phyloP scores from a whole-genome alignment of 805 yeast genomes.

The Saturnispora mendoncae region DNA sequence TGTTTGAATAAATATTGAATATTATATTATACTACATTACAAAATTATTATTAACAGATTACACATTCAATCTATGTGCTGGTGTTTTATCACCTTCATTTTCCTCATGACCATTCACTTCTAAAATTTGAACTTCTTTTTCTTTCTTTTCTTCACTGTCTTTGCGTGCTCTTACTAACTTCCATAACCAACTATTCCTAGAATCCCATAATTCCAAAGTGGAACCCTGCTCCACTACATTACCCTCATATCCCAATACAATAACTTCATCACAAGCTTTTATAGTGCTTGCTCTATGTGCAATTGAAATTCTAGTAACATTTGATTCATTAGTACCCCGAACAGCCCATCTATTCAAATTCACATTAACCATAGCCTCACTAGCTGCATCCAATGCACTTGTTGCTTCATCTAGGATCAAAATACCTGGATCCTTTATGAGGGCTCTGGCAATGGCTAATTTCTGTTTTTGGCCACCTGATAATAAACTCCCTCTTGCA shows the following conservation, averaged over 20 bases:
- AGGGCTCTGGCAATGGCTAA: slow-evolving; percentile 69
- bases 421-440: slow-evolving; percentile 53
- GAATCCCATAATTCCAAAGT: slow-evolving; percentile 48
- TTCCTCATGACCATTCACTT: slow-evolving; percentile 1
- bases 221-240: slow-evolving; percentile 67
- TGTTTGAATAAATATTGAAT: neutral
- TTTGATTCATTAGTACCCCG: slow-evolving; percentile 32
- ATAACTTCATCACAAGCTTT: slow-evolving; percentile 73
- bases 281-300: slow-evolving; percentile 85
- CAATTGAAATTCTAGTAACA: slow-evolving; percentile 79
- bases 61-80: slow-evolving; percentile 7
- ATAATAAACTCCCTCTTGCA: slow-evolving; percentile 55
- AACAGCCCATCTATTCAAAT: slow-evolving; percentile 47
- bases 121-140: slow-evolving; percentile 10
- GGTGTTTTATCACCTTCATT: slow-evolving; percentile 2
- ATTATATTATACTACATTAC: neutral
- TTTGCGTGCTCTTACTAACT: slow-evolving; percentile 19
- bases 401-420: slow-evolving; percentile 75
- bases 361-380: slow-evolving; percentile 75
- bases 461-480: slow-evolving; percentile 75
- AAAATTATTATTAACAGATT: neutral
- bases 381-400: slow-evolving; percentile 87
- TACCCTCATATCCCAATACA: slow-evolving; percentile 70
- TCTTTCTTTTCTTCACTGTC: slow-evolving; percentile 13
- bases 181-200: slow-evolving; percentile 27